Evolutionary conservation across 2,329 filamentous ascomycete genomes (phyloP).

Genomic region (Lachnellula hyalina): DNA sequence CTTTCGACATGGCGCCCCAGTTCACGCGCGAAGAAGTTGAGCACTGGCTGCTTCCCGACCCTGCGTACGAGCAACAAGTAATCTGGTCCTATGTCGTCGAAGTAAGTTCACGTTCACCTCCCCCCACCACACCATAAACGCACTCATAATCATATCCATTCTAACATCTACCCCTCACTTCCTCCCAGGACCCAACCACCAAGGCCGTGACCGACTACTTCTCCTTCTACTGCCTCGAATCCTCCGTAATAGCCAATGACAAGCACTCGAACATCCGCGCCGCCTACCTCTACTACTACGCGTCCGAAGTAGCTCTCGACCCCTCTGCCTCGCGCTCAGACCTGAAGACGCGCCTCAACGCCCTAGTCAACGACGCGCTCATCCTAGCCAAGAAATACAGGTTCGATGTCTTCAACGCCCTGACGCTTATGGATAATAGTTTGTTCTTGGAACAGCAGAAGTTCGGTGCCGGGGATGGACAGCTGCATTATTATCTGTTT

Average conservation of each 20-base stretch:
- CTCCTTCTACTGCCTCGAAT: conserved; percentile 94
- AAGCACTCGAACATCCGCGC: conserved; percentile 78
- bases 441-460: conserved; percentile 92
- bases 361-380: conserved; percentile 76
- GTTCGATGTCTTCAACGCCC: conserved; percentile 95
- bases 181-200: conserved; percentile 47
- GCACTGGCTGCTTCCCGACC: conserved; percentile 80
- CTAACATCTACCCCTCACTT: too few species aligned
- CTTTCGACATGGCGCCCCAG: conserved; percentile 78
- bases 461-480: conserved; percentile 90
- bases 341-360: conserved; percentile 75
- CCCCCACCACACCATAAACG: background rate
- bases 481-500: conserved; percentile 95
- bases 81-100: conserved; percentile 94
- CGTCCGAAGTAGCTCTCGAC: conserved; percentile 69
- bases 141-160: background rate
- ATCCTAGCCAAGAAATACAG: conserved; percentile 77
- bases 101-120: conserved; percentile 35
- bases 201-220: conserved; percentile 93
- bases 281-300: conserved; percentile 97
- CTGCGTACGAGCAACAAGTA: conserved; percentile 66
- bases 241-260: conserved; percentile 77
- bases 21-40: conserved; percentile 76
- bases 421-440: conserved; percentile 89
- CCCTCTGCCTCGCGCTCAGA: conserved; percentile 48